Evolutionary conservation across 2,329 filamentous ascomycete genomes (phyloP).

Genomic region (Cladosporium cucumerinum): DNA sequence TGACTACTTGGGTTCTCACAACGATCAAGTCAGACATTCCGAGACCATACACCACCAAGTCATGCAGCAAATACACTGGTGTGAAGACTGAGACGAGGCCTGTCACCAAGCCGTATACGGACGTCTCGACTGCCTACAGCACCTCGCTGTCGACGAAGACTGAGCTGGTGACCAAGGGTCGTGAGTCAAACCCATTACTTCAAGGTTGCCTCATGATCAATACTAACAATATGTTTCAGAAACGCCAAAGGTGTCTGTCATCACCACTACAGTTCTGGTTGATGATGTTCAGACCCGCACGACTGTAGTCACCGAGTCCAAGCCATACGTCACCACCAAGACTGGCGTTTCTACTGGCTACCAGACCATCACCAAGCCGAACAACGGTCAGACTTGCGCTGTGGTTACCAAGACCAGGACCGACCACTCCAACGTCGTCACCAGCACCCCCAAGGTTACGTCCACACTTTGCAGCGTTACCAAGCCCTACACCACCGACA

Average conservation of each 20-base stretch:
- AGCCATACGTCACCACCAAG: neutral
- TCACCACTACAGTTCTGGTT: neutral
- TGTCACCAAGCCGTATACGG: slow-evolving; percentile 5
- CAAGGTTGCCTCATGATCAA: too few species aligned
- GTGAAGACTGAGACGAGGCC: neutral
- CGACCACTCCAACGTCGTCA: slow-evolving; percentile 5
- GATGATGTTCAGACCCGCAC: neutral
- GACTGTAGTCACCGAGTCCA: neutral
- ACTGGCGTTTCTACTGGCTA: neutral
- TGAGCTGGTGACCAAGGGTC: neutral
- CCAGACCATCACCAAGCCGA: slow-evolving; percentile 7
- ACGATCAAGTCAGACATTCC: slow-evolving; percentile 7
- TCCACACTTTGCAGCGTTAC: slow-evolving; percentile 12
- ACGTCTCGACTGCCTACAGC: slow-evolving; percentile 3
- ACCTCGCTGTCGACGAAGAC: neutral
- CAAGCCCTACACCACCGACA: slow-evolving; percentile 7
- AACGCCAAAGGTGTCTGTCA: neutral
- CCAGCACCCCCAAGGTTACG: neutral
- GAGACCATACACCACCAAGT: slow-evolving; percentile 1
- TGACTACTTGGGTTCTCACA: neutral
- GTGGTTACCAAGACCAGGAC: slow-evolving; percentile 9
- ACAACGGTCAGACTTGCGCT: neutral
- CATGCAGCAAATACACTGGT: slow-evolving; percentile 5
- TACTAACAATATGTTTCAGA: neutral
- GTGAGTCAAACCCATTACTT: neutral